Base-by-base conservation (phyloP, 306 rosid genomes). In the Castanea crenata region DNA sequence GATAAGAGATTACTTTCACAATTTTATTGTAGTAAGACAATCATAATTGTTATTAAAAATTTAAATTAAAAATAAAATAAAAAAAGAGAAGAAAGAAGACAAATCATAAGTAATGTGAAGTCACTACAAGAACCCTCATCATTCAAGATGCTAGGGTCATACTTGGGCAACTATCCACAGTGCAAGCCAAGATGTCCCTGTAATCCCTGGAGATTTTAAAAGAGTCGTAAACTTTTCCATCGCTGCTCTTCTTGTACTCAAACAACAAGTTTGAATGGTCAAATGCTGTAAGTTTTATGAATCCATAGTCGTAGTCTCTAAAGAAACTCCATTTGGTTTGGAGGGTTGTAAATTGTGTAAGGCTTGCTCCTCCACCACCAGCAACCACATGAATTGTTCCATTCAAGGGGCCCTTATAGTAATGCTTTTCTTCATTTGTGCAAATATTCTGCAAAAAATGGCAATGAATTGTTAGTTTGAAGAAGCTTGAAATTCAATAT, bases 331-430 rank as follows among this genome's bases (percentile, higher is more conserved):
- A 94, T 64, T 18, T 81, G 8, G 97, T 92, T 85, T 89, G 76
- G 69, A 91, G 78, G 21, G 92, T 77, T 10, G 94, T 84, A 87
- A 92, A 94, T 15, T 80, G 59, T 32, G 92, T 82, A 64, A 94
- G 92, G 55, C 95, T 73, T 52, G 99, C 95, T 71, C 97, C 99
- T 79, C 92, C 99, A 61, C 99, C 97, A 1, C 99, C 96, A 14
- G 88, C 97, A 71, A 92, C 99, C 31, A 85, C 90, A 74, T 94
- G 99, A 78, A 94, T 94, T 69, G 99, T 94, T 54, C 99, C 99
- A 69, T 94, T 87, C 88, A 92, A 81, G 69, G 76, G 32, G 68
- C 99, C 97, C 74, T 82, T 85, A 67, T 92, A 95, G 68, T 62
- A 10, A 79, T 87, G 70, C 83, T 91, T 92, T 92, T 92, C 95